A percentile compares a stretch with the other conserved stretches of the same genome.
phyloP scores from a whole-genome alignment of 805 yeast species.

The Cyberlindnera amylophila region DNA sequence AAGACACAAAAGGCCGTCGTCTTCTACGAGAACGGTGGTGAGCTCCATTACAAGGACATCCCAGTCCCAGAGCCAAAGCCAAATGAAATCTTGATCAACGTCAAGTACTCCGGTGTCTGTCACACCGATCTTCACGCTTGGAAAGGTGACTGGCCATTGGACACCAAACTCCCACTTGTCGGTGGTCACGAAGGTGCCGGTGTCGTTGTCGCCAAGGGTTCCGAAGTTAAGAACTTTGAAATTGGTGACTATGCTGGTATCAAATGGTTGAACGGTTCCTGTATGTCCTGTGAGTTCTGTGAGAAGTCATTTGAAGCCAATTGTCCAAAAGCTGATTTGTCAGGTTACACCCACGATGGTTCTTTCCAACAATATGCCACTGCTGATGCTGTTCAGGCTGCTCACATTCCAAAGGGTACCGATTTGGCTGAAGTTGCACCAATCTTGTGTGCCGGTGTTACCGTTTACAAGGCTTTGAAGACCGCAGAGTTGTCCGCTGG shows the following conservation, averaged over 20 bases:
- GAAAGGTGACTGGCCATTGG: slow-evolving; percentile 55
- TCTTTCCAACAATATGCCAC: slow-evolving; percentile 59
- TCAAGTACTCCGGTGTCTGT: slow-evolving; percentile 62
- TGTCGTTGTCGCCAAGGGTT: slow-evolving; percentile 61
- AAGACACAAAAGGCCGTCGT: slow-evolving; percentile 47
- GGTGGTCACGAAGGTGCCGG: slow-evolving; percentile 80
- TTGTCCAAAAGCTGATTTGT: slow-evolving; percentile 64
- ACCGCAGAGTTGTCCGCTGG: slow-evolving; percentile 57
- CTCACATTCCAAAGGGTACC: slow-evolving; percentile 50
- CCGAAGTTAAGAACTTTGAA: slow-evolving; percentile 54
- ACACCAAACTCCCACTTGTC: slow-evolving; percentile 55
- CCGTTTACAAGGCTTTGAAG: slow-evolving; percentile 66
- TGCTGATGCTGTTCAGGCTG: slow-evolving; percentile 63
- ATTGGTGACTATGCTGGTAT: slow-evolving; percentile 66
- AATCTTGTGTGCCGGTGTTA: slow-evolving; percentile 44
- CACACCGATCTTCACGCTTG: slow-evolving; percentile 68
- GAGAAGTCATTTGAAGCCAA: slow-evolving; percentile 56
- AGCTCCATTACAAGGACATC: slow-evolving; percentile 44
- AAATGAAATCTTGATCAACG: slow-evolving; percentile 51
- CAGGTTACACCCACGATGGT: slow-evolving; percentile 62
- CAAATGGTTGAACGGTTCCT: slow-evolving; percentile 67
- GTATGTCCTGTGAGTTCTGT: slow-evolving; percentile 63
- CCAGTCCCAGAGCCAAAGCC: slow-evolving; percentile 55
- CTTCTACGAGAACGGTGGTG: slow-evolving; percentile 48
- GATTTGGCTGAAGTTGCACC: slow-evolving; percentile 58